These are phyloP conservation scores for Talaromyces verruculosus DNA, from an alignment of 2,329 filamentous ascomycete species.

Conservation along the genomic window DNA sequence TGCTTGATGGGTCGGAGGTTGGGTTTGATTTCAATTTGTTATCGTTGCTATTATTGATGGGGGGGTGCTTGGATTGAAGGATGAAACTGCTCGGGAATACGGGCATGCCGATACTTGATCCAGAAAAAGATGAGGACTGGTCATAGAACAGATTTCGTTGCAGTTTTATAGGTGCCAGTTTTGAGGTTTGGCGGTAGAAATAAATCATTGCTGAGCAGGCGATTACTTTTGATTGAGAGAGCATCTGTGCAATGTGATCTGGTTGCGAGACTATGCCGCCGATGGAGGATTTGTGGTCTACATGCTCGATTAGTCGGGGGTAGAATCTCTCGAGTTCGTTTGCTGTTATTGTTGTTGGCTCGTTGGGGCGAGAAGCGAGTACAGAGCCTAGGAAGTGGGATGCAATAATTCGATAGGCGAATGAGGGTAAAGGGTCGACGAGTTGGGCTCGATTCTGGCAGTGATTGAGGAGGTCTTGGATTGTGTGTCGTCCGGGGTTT, in stretches of 20 bases:
- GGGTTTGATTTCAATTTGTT: not conserved
- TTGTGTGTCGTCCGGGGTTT: slow-evolving; percentile 53
- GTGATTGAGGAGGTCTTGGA: slow-evolving; percentile 55
- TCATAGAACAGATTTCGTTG: not conserved
- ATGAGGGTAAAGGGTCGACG: slow-evolving; percentile 66
- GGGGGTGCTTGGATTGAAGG: not conserved
- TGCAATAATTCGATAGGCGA: slow-evolving; percentile 75
- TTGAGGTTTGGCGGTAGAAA: slow-evolving; percentile 71
- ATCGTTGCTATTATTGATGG: not conserved
- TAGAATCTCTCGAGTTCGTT: slow-evolving; percentile 53
- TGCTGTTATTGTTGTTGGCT: slow-evolving; percentile 4
- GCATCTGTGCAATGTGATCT: slow-evolving; percentile 3
- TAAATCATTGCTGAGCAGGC: slow-evolving; percentile 55
- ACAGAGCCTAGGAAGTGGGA: slow-evolving; percentile 71
- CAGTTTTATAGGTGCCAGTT: slow-evolving; percentile 5
- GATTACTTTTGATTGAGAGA: not conserved
- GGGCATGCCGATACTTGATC: not conserved
- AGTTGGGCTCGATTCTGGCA: slow-evolving; percentile 65
- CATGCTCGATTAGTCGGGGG: not conserved
- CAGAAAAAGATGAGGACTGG: not conserved
- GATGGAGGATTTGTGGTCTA: not conserved
- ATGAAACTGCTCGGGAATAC: slow-evolving; percentile 11
- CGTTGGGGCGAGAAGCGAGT: slow-evolving; percentile 42
- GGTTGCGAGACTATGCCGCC: not conserved
- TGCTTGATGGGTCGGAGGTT: slow-evolving; percentile 12